Base-by-base conservation (phyloP, 305 asterid genomes). In the Solanum hybrid region DNA sequence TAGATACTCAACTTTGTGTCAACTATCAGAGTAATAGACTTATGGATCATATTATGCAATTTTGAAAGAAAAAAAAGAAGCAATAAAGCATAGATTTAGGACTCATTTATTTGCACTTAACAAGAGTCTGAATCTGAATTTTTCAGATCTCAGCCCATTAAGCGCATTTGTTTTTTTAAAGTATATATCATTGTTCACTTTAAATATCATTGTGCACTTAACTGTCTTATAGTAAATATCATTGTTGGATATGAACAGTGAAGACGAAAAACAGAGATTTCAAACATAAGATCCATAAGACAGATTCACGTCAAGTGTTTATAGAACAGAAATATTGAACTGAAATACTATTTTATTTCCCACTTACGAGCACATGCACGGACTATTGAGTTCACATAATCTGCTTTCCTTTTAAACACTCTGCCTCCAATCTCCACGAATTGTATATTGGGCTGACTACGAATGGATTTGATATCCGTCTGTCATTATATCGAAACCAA, bases 341-440 rank as follows among this genome's bases (percentile, higher is more conserved):
- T 27, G 7, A 10, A 89, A 89, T 89, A 78, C 34, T 78, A 26
- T 89, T 24, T 79, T 33, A 57, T 90, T 92, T 78, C 32, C 88
- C 84, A 90, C 99, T 96, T 95, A 97, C 99, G 99, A 93, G 99
- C 98, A 95, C 99, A 97, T 91, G 99, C 94, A 65, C 97, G 95
- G 89, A 96, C 95, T 92, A 97, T 93, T 87, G 97, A 91, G 89
- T 97, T 93, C 94, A 97, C 98, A 80, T 96, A 96, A 93, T 96
- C 99, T 89, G 93, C 96, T 90, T 96, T 97, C 80, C 95, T 95
- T 91, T 93, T 94, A 91, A 96, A 97, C 84, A 95, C 95, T 93
- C 98, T 93, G 92, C 99, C 99, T 45, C 97, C 73, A 91, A 89
- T 92, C 93, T 93, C 95, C 88, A 82, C 70, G 79, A 96, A 97